Conservation (phyloP, 2,329 filamentous ascomycete species). For the Claviceps sp. region DNA sequence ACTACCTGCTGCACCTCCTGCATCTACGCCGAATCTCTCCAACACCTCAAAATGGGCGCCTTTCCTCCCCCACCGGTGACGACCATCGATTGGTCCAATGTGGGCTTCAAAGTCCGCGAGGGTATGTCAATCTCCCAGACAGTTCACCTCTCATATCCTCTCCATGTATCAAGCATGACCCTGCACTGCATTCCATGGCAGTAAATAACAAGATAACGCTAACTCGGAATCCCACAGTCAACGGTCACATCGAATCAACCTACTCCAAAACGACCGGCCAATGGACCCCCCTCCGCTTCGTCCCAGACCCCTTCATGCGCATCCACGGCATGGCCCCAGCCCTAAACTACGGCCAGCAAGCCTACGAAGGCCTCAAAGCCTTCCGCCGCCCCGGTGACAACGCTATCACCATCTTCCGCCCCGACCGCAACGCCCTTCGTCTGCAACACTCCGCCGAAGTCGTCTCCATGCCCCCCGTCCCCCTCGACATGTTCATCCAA, state of each 20-base stretch:
- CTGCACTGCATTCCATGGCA: too few species aligned
- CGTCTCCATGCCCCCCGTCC: slow-evolving; percentile 71
- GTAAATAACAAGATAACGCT: background rate
- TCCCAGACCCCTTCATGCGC: slow-evolving; percentile 69
- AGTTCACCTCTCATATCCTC: too few species aligned
- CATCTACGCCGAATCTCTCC: too few species aligned
- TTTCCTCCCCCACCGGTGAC: slow-evolving; percentile 69
- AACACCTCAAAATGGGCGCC: slow-evolving; percentile 24
- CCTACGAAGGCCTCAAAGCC: slow-evolving; percentile 96
- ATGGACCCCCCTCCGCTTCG: slow-evolving; percentile 70
- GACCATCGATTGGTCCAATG: slow-evolving; percentile 84
- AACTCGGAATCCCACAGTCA: slow-evolving; percentile 42
- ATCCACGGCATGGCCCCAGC: slow-evolving; percentile 92
- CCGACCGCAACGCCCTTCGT: slow-evolving; percentile 68
- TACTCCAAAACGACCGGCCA: slow-evolving; percentile 60
- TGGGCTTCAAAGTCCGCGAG: slow-evolving; percentile 87
- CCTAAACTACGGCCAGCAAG: slow-evolving; percentile 94
- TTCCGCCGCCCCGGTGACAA: slow-evolving; percentile 64
- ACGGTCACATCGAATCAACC: slow-evolving; percentile 83
- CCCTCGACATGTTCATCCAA: slow-evolving; percentile 60
- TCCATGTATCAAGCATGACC: too few species aligned
- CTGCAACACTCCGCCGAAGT: slow-evolving; percentile 75
- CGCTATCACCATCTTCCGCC: slow-evolving; percentile 75
- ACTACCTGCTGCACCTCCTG: too few species aligned
- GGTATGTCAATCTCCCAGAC: slow-evolving; percentile 33